Percentiles rank a stretch among this genome's conserved stretches.
Evolutionary conservation across 495 filamentous ascomycete genomes (phyloP).

Genomic region (Penicillium antarcticum): DNA sequence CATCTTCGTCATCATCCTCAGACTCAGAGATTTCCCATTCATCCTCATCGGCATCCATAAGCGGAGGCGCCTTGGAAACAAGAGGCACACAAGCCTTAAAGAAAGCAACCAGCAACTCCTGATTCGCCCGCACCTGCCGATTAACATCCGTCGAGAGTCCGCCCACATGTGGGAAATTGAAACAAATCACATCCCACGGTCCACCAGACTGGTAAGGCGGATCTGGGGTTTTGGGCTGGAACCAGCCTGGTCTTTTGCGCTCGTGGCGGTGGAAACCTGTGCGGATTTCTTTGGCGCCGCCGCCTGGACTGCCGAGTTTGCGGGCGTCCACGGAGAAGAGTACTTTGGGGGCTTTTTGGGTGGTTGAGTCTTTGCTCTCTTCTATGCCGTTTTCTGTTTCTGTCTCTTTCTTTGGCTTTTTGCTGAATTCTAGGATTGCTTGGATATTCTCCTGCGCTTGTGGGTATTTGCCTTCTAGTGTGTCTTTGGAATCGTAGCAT

Average conservation of each 20-base stretch:
- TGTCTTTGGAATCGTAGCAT: slow-evolving; percentile 54
- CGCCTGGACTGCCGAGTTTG: slow-evolving; percentile 52
- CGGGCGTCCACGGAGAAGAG: slow-evolving; percentile 73
- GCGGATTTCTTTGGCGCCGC: slow-evolving; percentile 42
- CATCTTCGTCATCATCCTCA: slow-evolving; percentile 18
- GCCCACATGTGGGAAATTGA: slow-evolving; percentile 97
- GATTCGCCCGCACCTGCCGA: slow-evolving; percentile 87
- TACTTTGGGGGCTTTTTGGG: slow-evolving; percentile 33
- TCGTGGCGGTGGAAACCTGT: slow-evolving; percentile 28
- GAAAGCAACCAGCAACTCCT: slow-evolving; percentile 81
- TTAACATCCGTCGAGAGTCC: slow-evolving; percentile 90
- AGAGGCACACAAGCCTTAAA: slow-evolving; percentile 61
- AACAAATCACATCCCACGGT: slow-evolving; percentile 72
- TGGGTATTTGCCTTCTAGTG: slow-evolving; percentile 69
- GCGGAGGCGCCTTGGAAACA: slow-evolving; percentile 38
- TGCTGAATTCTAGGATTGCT: slow-evolving; percentile 37
- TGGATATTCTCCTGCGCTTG: slow-evolving; percentile 60
- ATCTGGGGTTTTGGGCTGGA: slow-evolving; percentile 5
- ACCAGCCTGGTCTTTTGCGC: slow-evolving; percentile 32
- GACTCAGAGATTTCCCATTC: slow-evolving; percentile 15
- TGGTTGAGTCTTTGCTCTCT: background rate
- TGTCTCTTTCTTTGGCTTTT: slow-evolving; percentile 5
- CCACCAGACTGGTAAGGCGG: slow-evolving; percentile 25
- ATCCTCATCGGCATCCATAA: slow-evolving; percentile 21
- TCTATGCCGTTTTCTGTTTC: background rate